Percentiles rank a stretch among this genome's conserved stretches.
These are phyloP conservation scores for Amaranthus hypochondriacus DNA, from an alignment of 148 eudicot genomes.

Conservation along the genomic window DNA sequence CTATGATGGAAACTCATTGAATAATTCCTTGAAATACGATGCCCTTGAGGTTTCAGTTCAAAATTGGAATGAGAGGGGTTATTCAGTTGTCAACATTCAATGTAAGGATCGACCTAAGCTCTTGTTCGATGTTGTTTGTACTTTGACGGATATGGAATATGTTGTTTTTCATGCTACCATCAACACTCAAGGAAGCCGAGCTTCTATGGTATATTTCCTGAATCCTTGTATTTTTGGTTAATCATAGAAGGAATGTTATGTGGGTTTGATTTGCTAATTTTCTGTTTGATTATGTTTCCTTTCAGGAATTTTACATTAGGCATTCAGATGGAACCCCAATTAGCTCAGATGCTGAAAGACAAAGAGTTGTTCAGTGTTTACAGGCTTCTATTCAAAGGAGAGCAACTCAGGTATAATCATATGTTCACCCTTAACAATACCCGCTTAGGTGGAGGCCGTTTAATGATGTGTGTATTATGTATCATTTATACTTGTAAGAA, in stretches of 20 bases:
- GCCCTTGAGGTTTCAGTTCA: constrained; percentile 62
- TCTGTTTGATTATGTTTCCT: constrained; percentile 12
- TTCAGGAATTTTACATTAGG: constrained; percentile 88
- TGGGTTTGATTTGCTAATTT: neutral
- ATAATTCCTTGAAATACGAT: constrained; percentile 27
- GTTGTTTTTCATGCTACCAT: constrained; percentile 87
- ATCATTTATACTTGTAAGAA: neutral
- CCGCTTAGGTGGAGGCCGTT: no score
- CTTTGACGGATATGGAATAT: constrained; percentile 86
- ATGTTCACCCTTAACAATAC: no score
- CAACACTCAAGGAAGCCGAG: constrained; percentile 48
- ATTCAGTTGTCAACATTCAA: constrained; percentile 74
- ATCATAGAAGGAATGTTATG: neutral
- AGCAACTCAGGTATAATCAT: constrained; percentile 57
- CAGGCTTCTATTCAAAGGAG: constrained; percentile 78
- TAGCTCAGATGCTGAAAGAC: constrained; percentile 81
- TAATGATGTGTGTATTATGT: no score
- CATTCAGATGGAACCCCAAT: constrained; percentile 85
- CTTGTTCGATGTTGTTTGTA: constrained; percentile 80
- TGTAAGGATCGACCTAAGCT: constrained; percentile 80
- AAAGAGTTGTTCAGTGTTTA: constrained; percentile 74
- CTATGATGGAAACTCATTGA: constrained; percentile 50
- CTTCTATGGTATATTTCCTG: constrained; percentile 53
- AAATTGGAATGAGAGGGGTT: constrained; percentile 62
- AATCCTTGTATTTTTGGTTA: neutral